phyloP scores from a whole-genome alignment of 345 rosid species.

The Aegle marmelos region DNA sequence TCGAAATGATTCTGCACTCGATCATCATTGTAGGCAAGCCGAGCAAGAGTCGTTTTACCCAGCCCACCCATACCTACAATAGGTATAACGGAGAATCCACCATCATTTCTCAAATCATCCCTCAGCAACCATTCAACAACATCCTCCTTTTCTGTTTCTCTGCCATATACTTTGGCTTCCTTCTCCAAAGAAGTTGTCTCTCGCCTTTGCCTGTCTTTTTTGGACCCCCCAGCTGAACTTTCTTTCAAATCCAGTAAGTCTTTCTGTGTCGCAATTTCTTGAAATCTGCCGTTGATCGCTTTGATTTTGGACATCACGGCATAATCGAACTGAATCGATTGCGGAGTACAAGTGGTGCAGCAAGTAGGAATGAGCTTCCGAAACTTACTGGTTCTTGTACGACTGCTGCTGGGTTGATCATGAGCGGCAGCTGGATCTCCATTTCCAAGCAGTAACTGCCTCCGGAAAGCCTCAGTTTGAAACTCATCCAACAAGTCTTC shows the following conservation, averaged over 20 bases:
- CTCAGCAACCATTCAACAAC: not conserved
- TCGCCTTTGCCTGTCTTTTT: not conserved
- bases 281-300: conserved; percentile 1
- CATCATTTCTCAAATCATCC: not conserved
- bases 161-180: conserved; percentile 19
- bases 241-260: not conserved
- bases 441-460: no score
- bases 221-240: not conserved
- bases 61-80: conserved; percentile 22
- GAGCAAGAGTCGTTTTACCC: conserved; percentile 26
- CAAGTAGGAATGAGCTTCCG: not conserved
- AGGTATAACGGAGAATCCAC: conserved; percentile 5
- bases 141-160: conserved; percentile 11
- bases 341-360: not conserved
- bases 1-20: not conserved
- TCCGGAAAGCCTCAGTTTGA: no score
- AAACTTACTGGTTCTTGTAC: not conserved
- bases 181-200: conserved; percentile 7
- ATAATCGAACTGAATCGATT: not conserved
- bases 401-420: no score
- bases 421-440: no score
- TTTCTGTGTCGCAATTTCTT: not conserved
- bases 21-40: conserved; percentile 13
- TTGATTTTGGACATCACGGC: not conserved
- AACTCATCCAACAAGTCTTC: no score